These are phyloP conservation scores for Lipomyces oligophaga DNA, from an alignment of 805 yeast species.

Conservation along the genomic window DNA sequence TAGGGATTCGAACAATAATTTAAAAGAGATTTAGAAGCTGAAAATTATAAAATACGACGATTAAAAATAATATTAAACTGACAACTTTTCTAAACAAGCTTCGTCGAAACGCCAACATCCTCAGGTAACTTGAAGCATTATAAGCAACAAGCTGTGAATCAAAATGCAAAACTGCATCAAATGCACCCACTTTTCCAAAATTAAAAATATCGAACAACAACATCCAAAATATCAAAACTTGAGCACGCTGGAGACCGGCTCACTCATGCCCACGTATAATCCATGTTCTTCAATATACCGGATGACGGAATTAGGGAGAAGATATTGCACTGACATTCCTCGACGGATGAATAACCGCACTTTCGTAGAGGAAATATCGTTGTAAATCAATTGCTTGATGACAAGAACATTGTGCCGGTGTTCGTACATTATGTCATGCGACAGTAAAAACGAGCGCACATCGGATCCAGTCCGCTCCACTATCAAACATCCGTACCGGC, in stretches of 20 bases:
- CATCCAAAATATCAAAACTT: conserved; percentile 12
- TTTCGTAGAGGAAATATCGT: conserved; percentile 93
- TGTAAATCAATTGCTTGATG: conserved; percentile 91
- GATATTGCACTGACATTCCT: conserved; percentile 94
- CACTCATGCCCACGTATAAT: conserved; percentile 47
- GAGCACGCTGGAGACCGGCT: conserved; percentile 29
- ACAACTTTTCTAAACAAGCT: too few relatives aligned
- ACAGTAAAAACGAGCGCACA: conserved; percentile 82
- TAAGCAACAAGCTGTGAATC: too few relatives aligned
- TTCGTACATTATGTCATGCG: conserved; percentile 97
- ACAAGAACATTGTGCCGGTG: conserved; percentile 85
- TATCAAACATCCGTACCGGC: conserved; percentile 92
- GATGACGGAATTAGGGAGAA: conserved; percentile 89
- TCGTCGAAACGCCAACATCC: too few relatives aligned
- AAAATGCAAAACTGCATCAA: too few relatives aligned
- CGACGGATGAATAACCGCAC: conserved; percentile 88
- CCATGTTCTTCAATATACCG: conserved; percentile 91
- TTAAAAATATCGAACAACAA: neutral
- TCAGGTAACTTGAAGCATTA: too few relatives aligned
- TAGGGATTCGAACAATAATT: too few relatives aligned
- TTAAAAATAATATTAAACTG: too few relatives aligned
- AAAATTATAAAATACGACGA: too few relatives aligned
- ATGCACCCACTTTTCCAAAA: too few relatives aligned
- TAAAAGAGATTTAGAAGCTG: too few relatives aligned
- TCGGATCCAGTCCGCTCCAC: conserved; percentile 97